Base-by-base conservation (phyloP, 2,329 filamentous ascomycete species). In the Hypomyces perniciosus region DNA sequence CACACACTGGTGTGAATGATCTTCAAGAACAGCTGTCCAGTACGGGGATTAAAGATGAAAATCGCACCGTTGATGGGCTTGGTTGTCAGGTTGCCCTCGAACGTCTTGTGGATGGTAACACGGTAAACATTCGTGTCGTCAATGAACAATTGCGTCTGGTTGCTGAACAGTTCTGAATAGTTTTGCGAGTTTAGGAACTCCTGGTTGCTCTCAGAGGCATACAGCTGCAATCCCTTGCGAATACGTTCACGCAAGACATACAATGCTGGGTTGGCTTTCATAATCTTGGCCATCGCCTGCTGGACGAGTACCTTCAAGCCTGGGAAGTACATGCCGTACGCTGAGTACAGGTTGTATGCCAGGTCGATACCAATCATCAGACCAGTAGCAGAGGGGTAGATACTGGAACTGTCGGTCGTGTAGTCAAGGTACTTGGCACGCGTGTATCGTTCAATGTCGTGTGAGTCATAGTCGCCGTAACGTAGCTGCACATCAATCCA, bases 41-140 rank as follows among this genome's bases (percentile, higher is more conserved):
- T 99, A 52, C 92, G 84, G n/a, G 95, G 93, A 68, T 99, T 99
- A 81, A 99, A 97, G 66, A 99, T 99, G 77, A 99, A 99, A 67
- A 99, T 97, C 42, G 95, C 93, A 66, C 93, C 93, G 68, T 99
- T 99, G 78, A 99, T 99, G 4, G 93, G 93, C 72, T 99, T 99
- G 2, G 93, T 99, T 0, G 93, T 99, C 81, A 99, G 77, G 67
- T 99, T 99, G 62, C 93, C 93, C 70, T 99, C 93, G 56, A 99
- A 99, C 0, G 93, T 99, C 81, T 99, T 99, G 78, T 99, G 93
- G 56, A 99, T 99, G 0, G 93, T 99, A 55, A 99, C 93, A 75
- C 93, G 91, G 68, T 99, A 99, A 46, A 99, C 95, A 63, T 99
- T 99, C 54, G 93, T 99, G 66, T 99, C 93, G 62, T 99, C 93